Evolutionary conservation across 306 rosid species (phyloP).

Genomic region (Corylus avellana): DNA sequence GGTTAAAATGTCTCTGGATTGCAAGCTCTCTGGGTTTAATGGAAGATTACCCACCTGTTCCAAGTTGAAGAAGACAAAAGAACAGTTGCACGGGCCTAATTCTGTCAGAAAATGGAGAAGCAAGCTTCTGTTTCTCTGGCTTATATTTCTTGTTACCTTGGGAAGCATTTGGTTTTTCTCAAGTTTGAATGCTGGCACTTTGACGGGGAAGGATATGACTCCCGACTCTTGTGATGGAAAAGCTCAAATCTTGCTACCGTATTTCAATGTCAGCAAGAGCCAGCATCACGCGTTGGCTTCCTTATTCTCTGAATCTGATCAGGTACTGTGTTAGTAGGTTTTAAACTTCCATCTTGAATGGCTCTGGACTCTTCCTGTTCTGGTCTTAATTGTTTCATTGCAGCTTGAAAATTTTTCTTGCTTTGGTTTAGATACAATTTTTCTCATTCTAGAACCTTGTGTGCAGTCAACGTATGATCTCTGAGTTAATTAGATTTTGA

Average conservation of each 20-base stretch:
- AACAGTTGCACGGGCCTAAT: slow-evolving; percentile 50
- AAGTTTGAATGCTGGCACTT: slow-evolving; percentile 37
- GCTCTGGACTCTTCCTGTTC: slow-evolving; percentile 5
- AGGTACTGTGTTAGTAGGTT: slow-evolving; percentile 48
- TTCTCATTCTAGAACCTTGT: slow-evolving; percentile 8
- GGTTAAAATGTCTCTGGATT: slow-evolving; percentile 67
- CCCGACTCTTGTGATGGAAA: slow-evolving; percentile 46
- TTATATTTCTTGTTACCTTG: slow-evolving; percentile 44
- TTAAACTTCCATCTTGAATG: slow-evolving; percentile 10
- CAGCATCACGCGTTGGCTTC: slow-evolving; percentile 65
- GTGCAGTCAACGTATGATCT: slow-evolving; percentile 15
- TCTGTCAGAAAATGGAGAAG: slow-evolving; percentile 48
- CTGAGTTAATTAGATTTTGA: slow-evolving; percentile 17
- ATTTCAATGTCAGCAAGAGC: slow-evolving; percentile 67
- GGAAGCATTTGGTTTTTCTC: slow-evolving; percentile 48
- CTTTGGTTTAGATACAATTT: slow-evolving; percentile 15
- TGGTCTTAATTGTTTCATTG: slow-evolving; percentile 20
- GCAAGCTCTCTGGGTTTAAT: slow-evolving; percentile 57
- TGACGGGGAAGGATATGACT: slow-evolving; percentile 39
- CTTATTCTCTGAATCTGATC: slow-evolving; percentile 69
- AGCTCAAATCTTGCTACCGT: slow-evolving; percentile 54
- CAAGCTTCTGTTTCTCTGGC: slow-evolving; percentile 47
- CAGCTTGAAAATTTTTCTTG: slow-evolving; percentile 6
- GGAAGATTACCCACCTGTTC: slow-evolving; percentile 52
- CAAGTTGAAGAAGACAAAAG: slow-evolving; percentile 63